phyloP scores from a whole-genome alignment of 306 rosid genomes.

The Cucurbita moschata region DNA sequence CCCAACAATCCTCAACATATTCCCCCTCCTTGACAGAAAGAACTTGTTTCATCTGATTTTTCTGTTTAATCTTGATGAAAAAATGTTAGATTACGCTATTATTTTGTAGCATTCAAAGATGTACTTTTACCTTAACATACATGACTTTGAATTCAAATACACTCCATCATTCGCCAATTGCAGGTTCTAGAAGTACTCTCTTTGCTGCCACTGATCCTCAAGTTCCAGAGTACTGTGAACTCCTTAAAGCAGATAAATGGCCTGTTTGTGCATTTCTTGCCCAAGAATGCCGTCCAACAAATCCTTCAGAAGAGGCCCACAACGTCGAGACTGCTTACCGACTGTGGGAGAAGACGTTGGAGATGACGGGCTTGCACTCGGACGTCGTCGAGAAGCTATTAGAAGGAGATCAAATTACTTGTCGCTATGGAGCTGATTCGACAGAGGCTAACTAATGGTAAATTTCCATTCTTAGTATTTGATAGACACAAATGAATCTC shows the following conservation, averaged over 20 bases:
- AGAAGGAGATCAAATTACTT: slow-evolving; percentile 55
- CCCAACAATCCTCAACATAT: too few species aligned
- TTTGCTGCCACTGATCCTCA: slow-evolving; percentile 96
- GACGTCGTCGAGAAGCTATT: slow-evolving; percentile 70
- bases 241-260: slow-evolving; percentile 75
- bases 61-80: neutral
- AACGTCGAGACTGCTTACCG: slow-evolving; percentile 32
- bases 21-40: neutral
- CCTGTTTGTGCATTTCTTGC: slow-evolving; percentile 83
- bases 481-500: neutral
- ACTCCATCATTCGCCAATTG: slow-evolving; percentile 3
- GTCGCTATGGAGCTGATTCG: slow-evolving; percentile 38
- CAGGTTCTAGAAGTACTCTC: slow-evolving; percentile 88
- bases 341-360: slow-evolving; percentile 90
- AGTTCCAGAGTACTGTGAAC: slow-evolving; percentile 72
- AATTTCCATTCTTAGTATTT: neutral
- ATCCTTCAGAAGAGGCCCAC: slow-evolving; percentile 92
- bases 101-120: too few species aligned
- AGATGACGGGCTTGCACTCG: slow-evolving; percentile 66
- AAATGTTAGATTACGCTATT: too few species aligned
- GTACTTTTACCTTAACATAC: too few species aligned
- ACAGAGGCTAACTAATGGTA: neutral
- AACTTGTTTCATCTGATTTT: neutral
- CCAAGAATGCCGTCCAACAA: slow-evolving; percentile 75
- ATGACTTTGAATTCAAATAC: neutral